Conservation (phyloP, 2,329 filamentous ascomycete genomes). For the Chrysosporium keratinophilum region DNA sequence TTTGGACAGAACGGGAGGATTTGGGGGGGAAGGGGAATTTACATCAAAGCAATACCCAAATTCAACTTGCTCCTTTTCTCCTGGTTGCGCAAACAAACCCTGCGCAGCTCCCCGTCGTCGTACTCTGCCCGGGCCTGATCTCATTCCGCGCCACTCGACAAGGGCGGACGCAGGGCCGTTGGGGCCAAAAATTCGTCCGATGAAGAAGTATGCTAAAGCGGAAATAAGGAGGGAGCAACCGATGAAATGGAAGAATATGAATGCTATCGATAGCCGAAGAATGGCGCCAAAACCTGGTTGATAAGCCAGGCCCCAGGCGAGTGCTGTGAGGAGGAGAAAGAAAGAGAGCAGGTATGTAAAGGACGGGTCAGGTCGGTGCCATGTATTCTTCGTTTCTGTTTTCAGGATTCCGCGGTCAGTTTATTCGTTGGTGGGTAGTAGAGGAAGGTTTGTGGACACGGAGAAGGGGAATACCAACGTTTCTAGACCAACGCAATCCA, state of each 20-base stretch:
- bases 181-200: conserved; percentile 52
- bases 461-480: conserved; percentile 16
- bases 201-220: conserved; percentile 53
- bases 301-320: conserved; percentile 51
- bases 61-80: conserved; percentile 50
- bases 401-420: background rate
- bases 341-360: conserved; percentile 60
- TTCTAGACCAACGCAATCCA: conserved; percentile 15
- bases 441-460: background rate
- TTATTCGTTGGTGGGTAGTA: conserved; percentile 2
- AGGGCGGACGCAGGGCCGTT: conserved; percentile 34
- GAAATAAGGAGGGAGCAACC: conserved; percentile 49
- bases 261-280: conserved; percentile 39
- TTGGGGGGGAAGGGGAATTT: background rate
- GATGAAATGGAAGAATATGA: conserved; percentile 51
- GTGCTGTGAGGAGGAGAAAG: conserved; percentile 48
- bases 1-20: background rate
- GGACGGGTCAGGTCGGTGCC: conserved; percentile 58
- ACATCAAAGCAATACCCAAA: conserved; percentile 65
- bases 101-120: conserved; percentile 34
- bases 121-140: conserved; percentile 13
- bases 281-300: conserved; percentile 40
- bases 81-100: conserved; percentile 50
- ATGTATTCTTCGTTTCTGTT: conserved; percentile 58
- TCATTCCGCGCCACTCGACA: conserved; percentile 25